Evolutionary conservation across 2,329 filamentous ascomycete genomes (phyloP).

Genomic region (Cercospora canescens): DNA sequence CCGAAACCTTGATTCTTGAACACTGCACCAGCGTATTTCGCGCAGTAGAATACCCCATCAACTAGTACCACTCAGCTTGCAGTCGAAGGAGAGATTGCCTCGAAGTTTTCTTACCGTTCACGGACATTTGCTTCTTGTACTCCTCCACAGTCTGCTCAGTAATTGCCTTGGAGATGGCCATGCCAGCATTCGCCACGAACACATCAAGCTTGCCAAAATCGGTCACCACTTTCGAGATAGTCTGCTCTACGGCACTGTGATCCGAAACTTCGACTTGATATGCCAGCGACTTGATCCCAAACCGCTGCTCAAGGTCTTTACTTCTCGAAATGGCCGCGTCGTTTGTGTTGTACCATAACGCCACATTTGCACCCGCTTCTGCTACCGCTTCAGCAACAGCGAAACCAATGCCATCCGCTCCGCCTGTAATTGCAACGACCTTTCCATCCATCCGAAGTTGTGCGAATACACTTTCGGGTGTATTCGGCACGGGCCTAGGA

Average conservation of each 20-base stretch:
- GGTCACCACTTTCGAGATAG: background rate
- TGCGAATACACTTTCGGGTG: conserved; percentile 31
- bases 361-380: conserved; percentile 80
- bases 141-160: conserved; percentile 16
- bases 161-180: conserved; percentile 19
- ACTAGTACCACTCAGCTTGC: no score
- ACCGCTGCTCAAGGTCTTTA: conserved; percentile 2
- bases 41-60: conserved; percentile 44
- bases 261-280: conserved; percentile 3
- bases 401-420: conserved; percentile 79
- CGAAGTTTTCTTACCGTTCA: no score
- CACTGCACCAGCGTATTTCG: conserved; percentile 43
- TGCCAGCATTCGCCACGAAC: conserved; percentile 21
- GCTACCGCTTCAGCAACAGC: conserved; percentile 90
- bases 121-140: conserved; percentile 12
- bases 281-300: background rate
- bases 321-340: conserved; percentile 20
- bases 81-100: no score
- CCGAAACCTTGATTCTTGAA: conserved; percentile 48
- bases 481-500: conserved; percentile 31
- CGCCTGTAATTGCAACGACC: conserved; percentile 82
- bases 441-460: conserved; percentile 78
- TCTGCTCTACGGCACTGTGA: background rate
- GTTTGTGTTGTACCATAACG: conserved; percentile 90
- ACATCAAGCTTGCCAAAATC: conserved; percentile 15